Conservation (phyloP, 2,329 filamentous ascomycete species). For the Cordyceps fumosorosea region DNA sequence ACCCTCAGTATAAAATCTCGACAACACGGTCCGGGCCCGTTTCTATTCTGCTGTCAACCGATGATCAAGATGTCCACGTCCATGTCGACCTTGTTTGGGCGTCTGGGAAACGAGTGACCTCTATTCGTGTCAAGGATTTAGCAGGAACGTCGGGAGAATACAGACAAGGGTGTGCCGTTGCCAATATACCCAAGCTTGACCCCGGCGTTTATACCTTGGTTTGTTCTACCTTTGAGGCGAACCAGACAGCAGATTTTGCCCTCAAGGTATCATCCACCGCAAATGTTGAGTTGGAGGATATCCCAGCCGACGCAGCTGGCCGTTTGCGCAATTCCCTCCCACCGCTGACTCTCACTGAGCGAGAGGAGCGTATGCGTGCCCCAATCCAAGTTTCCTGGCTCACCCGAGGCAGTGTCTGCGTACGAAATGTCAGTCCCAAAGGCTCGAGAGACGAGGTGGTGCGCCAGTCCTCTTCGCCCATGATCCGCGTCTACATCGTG, state of each 20-base stretch:
- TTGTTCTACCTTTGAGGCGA: constrained; percentile 82
- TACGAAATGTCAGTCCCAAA: constrained; percentile 24
- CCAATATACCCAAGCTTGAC: constrained; percentile 54
- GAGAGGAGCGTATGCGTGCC: constrained; percentile 34
- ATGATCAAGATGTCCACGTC: constrained; percentile 60
- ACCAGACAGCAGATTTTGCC: constrained; percentile 67
- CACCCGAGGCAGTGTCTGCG: constrained; percentile 44
- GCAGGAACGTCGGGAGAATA: constrained; percentile 84
- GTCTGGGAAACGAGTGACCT: constrained; percentile 61
- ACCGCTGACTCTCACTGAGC: constrained; percentile 44
- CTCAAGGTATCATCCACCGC: constrained; percentile 64
- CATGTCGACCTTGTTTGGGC: constrained; percentile 83
- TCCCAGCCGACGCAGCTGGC: constrained; percentile 71
- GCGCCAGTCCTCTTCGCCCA: constrained; percentile 38
- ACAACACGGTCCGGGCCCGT: constrained; percentile 54
- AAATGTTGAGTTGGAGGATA: constrained; percentile 48
- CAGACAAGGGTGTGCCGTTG: constrained; percentile 68
- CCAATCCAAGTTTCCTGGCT: constrained; percentile 39
- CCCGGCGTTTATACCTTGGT: constrained; percentile 79
- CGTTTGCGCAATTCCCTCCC: constrained; percentile 56
- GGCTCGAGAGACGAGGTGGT: constrained; percentile 17
- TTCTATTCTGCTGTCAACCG: constrained; percentile 66
- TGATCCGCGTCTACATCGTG: constrained; percentile 66
- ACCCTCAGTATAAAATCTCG: constrained; percentile 75
- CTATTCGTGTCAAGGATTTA: constrained; percentile 68